Base-by-base conservation (phyloP, 768 basidiomycete species). In the Lactarius indigo region DNA sequence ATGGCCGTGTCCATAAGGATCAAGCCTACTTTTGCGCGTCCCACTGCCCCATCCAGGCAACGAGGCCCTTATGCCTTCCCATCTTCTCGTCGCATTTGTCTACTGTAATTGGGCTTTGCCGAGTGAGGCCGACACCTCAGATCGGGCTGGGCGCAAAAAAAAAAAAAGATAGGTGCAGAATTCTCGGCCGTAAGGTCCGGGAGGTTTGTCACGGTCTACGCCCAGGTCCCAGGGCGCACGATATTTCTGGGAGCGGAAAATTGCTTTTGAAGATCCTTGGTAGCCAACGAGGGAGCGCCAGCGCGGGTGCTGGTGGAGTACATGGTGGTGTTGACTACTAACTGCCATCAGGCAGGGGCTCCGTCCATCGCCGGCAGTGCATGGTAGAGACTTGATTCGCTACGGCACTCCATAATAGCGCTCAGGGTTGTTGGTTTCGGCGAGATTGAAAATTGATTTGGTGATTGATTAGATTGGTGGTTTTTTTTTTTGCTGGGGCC, bases 101-200 rank as follows among this genome's bases (percentile, higher is more conserved):
- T 12, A 23, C 20, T 28, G 23, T 26, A 52, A 26, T 13, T 52
- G 50, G 26, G 31, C 23, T n/a, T 55, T 28, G 52, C 58, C 50
- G 58, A 55, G 59, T 28, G 39, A 17, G 47, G 20, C 35, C 30
- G 30, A 41, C 20, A 15, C 30, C 6, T 58, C 42, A 44, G 54
- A 61, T 57, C 42, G 35, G 26, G 42, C 18, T n/a, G 50, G 23
- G 50, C 50, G 26, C 26, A 15, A 17, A 13, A 5, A 18, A 39
- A 31, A 26, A 15, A 28, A 6, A 56, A 5, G 6, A n/a, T 7
- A 44, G 1, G 17, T 42, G 30, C 41, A 9, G 10, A 13, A 30
- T 41, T 55, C 39, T 44, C 65, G 35, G 56, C 42, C 60, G 44
- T 41, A 57, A 52, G 65, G 44, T 37, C 61, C 39, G 57, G 58